Evolutionary conservation across 2,329 filamentous ascomycete genomes (phyloP).

Genomic region (Botrytis paeoniae): DNA sequence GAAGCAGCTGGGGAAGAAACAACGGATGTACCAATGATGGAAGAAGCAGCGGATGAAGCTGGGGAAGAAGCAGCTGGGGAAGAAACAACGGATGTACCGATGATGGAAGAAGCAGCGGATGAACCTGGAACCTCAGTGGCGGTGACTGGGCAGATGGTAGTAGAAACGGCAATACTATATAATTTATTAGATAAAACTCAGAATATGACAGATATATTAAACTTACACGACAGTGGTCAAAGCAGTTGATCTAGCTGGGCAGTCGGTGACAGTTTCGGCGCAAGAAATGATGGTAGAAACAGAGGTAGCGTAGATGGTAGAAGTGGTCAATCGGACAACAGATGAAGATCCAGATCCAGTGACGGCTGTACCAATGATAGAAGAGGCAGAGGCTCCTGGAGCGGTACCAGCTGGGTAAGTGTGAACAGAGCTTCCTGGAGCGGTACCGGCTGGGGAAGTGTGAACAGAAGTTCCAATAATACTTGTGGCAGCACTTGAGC

Average conservation of each 20-base stretch:
- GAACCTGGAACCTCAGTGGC: conserved; percentile 19
- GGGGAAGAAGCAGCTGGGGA: not conserved
- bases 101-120: not conserved
- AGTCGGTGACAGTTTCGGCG: conserved; percentile 47
- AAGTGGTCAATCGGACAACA: conserved; percentile 34
- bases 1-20: not conserved
- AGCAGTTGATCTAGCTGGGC: conserved; percentile 44
- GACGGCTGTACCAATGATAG: conserved; percentile 7
- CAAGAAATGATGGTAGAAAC: conserved; percentile 52
- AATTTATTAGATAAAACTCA: not conserved
- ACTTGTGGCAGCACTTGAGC: not conserved
- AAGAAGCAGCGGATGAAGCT: not conserved
- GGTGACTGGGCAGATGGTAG: conserved; percentile 39
- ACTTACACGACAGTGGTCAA: conserved; percentile 41
- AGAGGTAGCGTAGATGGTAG: conserved; percentile 51
- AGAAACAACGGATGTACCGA: not conserved
- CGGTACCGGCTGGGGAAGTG: not conserved
- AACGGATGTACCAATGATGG: not conserved
- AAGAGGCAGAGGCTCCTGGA: not conserved
- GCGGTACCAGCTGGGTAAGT: not conserved
- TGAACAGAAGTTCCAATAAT: not conserved
- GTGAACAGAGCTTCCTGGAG: not conserved
- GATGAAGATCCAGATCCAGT: conserved; percentile 1
- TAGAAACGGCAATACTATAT: conserved; percentile 41
- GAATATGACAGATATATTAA: not conserved